Percentiles rank a stretch among this genome's conserved stretches.
These are phyloP conservation scores for Diplosphaera chodatii DNA, from an alignment of 139 green algal genomes.

Conservation along the genomic window DNA sequence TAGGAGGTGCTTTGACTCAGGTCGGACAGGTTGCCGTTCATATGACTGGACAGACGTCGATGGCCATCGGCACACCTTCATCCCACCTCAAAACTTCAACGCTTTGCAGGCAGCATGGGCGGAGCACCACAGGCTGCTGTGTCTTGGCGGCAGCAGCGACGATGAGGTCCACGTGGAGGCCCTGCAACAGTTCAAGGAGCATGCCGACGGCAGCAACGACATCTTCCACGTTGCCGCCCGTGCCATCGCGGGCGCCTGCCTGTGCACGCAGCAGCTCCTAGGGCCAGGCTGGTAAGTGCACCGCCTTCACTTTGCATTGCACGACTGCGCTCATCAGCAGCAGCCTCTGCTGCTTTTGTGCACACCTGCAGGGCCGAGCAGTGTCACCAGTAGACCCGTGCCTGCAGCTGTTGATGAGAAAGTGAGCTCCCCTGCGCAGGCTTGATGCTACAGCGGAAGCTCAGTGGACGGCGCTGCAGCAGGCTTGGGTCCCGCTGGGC, in stretches of 20 bases:
- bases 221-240: slow-evolving; percentile 62
- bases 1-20: no score
- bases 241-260: slow-evolving; percentile 24
- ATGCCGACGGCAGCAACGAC: slow-evolving; percentile 65
- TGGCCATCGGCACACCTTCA: no score
- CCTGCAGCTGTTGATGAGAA: slow-evolving; percentile 6
- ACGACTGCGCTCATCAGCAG: no score
- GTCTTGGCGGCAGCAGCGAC: slow-evolving; percentile 8
- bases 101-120: slow-evolving; percentile 31
- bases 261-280: slow-evolving; percentile 22
- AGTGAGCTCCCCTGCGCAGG: background rate
- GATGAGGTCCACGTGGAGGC: background rate
- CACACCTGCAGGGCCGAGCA: no score
- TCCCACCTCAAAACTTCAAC: no score
- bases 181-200: slow-evolving; percentile 42
- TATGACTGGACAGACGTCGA: no score
- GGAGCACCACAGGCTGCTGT: slow-evolving; percentile 50
- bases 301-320: background rate
- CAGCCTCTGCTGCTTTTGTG: no score
- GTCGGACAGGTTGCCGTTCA: no score
- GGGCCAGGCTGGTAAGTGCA: background rate
- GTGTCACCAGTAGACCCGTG: no score
- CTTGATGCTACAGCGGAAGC: background rate
- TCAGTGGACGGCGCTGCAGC: slow-evolving; percentile 32
- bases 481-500: slow-evolving; percentile 67